Evolutionary conservation across 306 rosid genomes (phyloP), one percentile per base, ranked within the genome.

Genomic region (Vigna radiata): DNA sequence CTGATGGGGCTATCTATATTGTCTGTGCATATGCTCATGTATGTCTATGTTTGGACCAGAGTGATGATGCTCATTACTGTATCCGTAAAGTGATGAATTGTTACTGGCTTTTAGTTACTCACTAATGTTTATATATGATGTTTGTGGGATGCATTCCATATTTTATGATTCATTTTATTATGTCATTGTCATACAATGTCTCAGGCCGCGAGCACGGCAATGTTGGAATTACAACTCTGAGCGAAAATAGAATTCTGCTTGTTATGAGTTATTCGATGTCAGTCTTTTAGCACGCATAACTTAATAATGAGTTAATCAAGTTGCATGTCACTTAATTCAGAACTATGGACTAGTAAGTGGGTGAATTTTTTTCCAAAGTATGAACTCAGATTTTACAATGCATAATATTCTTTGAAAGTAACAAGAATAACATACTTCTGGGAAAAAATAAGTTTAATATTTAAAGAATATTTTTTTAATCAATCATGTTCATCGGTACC

Each of bases 31-130:
- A 54, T 54, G 62, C 37, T 47, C 39, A 23, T 23, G 49, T 27
- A 37, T 66, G 54, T 77, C 39, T 39, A 60, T 68, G 59, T 53
- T 68, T 77, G 48, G 23, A 75, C 55, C 27, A 5, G 68, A n/a
- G 52, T 48, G 48, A 41, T 16, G 19, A 13, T 21, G 58, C 67
- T 68, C 46, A 4, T 79, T 65, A 6, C 37, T 23, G 6, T 53
- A n/a, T 54, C 8, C n/a, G 15, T 68, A 11, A 11, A 54, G 48
- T 41, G 25, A 55, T n/a, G 36, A 37, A 5, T 19, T 36, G 47
- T 62, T 4, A 49, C 12, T 37, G 53, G 53, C 14, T 50, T 48
- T 23, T 63, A n/a, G 60, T 6, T 70, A 17, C 33, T 18, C 4
- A 16, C 31, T 48, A 1, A 13, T 19, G 48, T n/a, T 27, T 33